These are phyloP conservation scores for Gossypium anomalum DNA, from an alignment of 345 rosid species.

Conservation along the genomic window DNA sequence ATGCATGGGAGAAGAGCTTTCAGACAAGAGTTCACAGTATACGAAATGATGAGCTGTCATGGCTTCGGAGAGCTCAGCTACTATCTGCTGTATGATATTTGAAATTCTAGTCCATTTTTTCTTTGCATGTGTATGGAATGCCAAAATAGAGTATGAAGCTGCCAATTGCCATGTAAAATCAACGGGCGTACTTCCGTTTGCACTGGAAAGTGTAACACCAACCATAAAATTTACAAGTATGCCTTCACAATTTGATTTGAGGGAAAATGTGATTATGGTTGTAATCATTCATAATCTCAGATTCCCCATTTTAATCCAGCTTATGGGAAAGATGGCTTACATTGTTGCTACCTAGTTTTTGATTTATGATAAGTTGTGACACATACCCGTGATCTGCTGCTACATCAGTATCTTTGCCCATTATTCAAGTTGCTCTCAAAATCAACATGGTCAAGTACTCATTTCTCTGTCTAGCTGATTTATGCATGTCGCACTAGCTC, in stretches of 20 bases:
- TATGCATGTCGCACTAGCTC: background rate
- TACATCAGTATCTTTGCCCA: background rate
- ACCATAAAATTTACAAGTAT: background rate
- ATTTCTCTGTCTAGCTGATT: background rate
- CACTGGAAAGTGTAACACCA: background rate
- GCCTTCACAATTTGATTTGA: background rate
- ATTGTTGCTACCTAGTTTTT: background rate
- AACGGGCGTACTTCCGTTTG: background rate
- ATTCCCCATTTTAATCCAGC: background rate
- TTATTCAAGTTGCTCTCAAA: background rate
- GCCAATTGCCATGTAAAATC: background rate
- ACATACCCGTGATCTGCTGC: background rate
- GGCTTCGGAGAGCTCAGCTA: conserved; percentile 85
- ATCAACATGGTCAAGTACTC: background rate
- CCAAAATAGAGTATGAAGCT: background rate
- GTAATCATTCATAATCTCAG: background rate
- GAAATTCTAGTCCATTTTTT: background rate
- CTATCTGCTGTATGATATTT: conserved; percentile 63
- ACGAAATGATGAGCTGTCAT: conserved; percentile 72
- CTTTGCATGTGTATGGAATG: background rate
- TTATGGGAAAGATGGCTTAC: background rate
- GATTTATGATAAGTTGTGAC: background rate
- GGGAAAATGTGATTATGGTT: conserved; percentile 8
- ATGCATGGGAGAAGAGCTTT: conserved; percentile 96
- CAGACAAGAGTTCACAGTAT: conserved; percentile 64